Percentiles rank a stretch among this genome's conserved stretches.
Conservation (phyloP, 106 monocot genomes). For the Hemerocallis citrina region DNA sequence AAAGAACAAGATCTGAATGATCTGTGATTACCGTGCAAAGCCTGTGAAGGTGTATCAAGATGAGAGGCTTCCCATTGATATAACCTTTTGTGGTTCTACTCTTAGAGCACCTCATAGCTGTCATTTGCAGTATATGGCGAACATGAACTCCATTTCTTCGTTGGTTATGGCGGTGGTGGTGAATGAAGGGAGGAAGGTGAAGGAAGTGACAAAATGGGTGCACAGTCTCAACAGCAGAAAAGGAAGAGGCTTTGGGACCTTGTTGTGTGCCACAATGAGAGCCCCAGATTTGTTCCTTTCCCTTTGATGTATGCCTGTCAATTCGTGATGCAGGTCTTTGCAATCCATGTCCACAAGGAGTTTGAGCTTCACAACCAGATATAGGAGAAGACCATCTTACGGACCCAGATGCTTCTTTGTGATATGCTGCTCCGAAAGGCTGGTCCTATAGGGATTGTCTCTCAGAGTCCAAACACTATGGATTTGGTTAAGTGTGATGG, state of each 20-base stretch:
- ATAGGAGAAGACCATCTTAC: conserved; percentile 62
- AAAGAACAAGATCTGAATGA: conserved; percentile 93
- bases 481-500: conserved; percentile 79
- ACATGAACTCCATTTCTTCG: conserved; percentile 85
- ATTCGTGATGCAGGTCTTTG: conserved; percentile 78
- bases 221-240: conserved; percentile 17
- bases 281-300: conserved; percentile 78
- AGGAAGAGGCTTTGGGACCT: conserved; percentile 80
- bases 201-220: conserved; percentile 8
- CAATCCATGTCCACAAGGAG: conserved; percentile 85
- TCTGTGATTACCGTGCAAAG: conserved; percentile 73
- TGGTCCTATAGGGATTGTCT: conserved; percentile 55
- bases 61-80: no score
- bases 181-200: conserved; percentile 51
- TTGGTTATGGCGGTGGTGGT: conserved; percentile 77
- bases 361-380: conserved; percentile 60
- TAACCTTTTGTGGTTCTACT: conserved; percentile 78
- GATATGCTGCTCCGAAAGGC: conserved; percentile 72
- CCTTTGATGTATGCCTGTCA: conserved; percentile 85
- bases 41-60: conserved; percentile 59
- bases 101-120: conserved; percentile 73
- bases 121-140: conserved; percentile 85
- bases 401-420: conserved; percentile 71
- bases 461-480: conserved; percentile 72
- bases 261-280: conserved; percentile 74